These are phyloP conservation scores for Lupinus albus DNA, from an alignment of 306 rosid genomes.

Conservation along the genomic window DNA sequence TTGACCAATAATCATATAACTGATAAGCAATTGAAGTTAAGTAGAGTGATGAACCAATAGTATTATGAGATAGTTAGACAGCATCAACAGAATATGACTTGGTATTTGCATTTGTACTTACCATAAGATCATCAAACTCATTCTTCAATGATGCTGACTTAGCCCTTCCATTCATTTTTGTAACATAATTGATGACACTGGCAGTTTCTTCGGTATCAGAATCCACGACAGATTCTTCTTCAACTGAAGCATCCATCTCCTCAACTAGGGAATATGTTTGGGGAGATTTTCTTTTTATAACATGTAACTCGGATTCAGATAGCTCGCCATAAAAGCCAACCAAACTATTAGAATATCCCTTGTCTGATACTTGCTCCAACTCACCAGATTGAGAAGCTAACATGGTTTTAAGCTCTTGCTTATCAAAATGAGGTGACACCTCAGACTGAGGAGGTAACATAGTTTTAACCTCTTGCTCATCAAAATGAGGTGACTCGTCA, in stretches of 20 bases:
- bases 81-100: conserved; percentile 14
- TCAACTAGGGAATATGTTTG: conserved; percentile 41
- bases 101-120: conserved; percentile 34
- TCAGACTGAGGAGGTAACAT: conserved; percentile 35
- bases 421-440: conserved; percentile 23
- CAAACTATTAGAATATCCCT: conserved; percentile 38
- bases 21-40: conserved; percentile 20
- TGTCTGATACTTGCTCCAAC: conserved; percentile 35
- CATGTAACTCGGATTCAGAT: conserved; percentile 39
- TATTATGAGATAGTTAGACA: conserved; percentile 18
- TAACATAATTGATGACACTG: conserved; percentile 61
- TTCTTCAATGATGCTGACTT: conserved; percentile 38
- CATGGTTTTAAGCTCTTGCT: conserved; percentile 23
- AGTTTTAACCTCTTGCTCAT: conserved; percentile 22
- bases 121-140: conserved; percentile 42
- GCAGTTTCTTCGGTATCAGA: conserved; percentile 64
- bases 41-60: conserved; percentile 3
- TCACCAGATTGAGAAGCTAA: conserved; percentile 39
- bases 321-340: conserved; percentile 34
- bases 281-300: conserved; percentile 42
- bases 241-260: conserved; percentile 30
- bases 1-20: not conserved
- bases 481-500: conserved; percentile 28
- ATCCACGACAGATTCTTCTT: conserved; percentile 45
- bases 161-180: conserved; percentile 44